Base-by-base conservation (phyloP, 108 stramenopile species). In the Thalassiosira profunda region DNA sequence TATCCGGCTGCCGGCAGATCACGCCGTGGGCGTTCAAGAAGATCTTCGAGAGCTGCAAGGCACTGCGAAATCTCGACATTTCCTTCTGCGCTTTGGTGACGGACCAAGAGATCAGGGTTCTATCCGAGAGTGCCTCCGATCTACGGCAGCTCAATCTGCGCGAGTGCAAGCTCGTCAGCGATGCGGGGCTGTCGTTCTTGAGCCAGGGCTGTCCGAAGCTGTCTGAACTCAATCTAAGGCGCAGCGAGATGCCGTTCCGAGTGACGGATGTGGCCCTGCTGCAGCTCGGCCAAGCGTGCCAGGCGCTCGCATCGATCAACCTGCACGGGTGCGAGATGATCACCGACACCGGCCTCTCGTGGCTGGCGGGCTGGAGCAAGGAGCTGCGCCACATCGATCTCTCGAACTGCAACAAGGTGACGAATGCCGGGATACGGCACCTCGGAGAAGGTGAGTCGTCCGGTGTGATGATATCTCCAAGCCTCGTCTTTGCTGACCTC, bases 211-310 rank as follows among this genome's bases (percentile, higher is more conserved):
- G 77, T 33, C 49, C 69, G 12, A 46, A 35, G 15, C 46, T 85
- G 12, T 60, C 67, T 14, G 67, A 68, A 15, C 42, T 85, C 1
- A 67, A 70, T 59, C 17, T 85, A 15, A 21, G 67, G 20, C 14
- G 80, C 30, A 78, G 65, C 43, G 80, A 85, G 10, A 49, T 79
- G 76, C 56, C 68, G 5, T 74, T 69, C 26, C 54, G 79, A 67
- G 68, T 84, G n/a, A 72, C 79, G 12, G 84, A 85, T 61, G 84
- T 85, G 15, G 62, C 77, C 0, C 45, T 85, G 11, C 47, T 85
- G 36, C 71, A 76, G 37, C 49, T 85, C 2, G 76, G 58, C 25
- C 72, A 85, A 17, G 74, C 66, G 9, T 82, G 77, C 26, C 24
- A 54, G 38, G 36, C 37, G 17, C 36, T 85, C 2, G 24, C 36